Base-by-base conservation (phyloP, 2,329 filamentous ascomycete species). In the Alternaria consortialis region DNA sequence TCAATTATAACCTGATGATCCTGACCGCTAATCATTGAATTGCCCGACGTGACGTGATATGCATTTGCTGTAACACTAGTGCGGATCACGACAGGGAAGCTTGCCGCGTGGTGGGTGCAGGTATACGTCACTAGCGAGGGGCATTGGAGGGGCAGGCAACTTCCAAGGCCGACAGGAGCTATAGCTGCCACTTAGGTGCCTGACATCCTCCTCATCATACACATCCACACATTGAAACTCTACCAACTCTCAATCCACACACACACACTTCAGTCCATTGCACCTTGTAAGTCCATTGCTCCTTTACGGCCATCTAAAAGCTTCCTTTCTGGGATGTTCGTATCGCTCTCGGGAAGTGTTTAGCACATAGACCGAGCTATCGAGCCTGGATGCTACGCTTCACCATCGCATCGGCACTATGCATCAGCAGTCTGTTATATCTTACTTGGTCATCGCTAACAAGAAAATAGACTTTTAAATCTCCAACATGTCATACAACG, bases 401-500 rank as follows among this genome's bases (percentile, higher is more conserved):
- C 20, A 20, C 2, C 20, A 20, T 20, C 20, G 20, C 20, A 20
- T 20, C 20, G 20, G 34, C 15, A 17, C 34, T 37, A 2, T n/a
- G 15, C 34, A 17, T 8, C 15, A 42, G 20, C 12, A 25, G 39
- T 25, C 39, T 12, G 4, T 5, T 0, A 6, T 42, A 25, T 20
- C 15, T 23, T 20, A 5, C 34, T 20, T 9, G 23, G 9, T 11
- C 47, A 20, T 31, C 4, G 40, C 53, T 57, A 20, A 60, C 27
- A 20, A 17, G 12, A 7, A 12, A 15, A 2, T 15, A 29, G 23
- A 51, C 51, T 17, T 31, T 12, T 7, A 27, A 17, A 34, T 12
- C 13, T 29, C 17, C 31, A 67, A 29, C 43, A 72, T 73, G 70
- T 73, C 70, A 31, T 71, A 72, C 63, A 74, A 71, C 65, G 63